These are phyloP conservation scores for Gelatoporia subvermispora DNA, from an alignment of 768 basidiomycete genomes.

Conservation along the genomic window DNA sequence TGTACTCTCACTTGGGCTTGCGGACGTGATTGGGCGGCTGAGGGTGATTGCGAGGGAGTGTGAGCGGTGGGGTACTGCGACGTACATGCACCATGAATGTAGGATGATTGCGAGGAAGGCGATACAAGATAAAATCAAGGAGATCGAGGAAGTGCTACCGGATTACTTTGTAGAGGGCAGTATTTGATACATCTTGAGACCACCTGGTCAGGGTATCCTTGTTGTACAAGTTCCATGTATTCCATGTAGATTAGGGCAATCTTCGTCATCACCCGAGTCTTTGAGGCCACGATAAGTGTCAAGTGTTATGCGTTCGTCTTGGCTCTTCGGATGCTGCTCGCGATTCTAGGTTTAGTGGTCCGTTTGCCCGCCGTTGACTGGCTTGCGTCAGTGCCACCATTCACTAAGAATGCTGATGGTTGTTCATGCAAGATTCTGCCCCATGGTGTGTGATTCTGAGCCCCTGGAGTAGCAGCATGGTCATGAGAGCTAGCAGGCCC, in stretches of 20 bases:
- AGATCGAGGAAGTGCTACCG: slow-evolving; percentile 53
- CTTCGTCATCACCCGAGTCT: background rate
- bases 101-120: slow-evolving; percentile 50
- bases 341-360: background rate
- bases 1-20: slow-evolving; percentile 53
- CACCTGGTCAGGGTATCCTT: background rate
- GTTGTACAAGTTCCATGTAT: background rate
- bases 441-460: background rate
- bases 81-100: slow-evolving; percentile 81
- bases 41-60: slow-evolving; percentile 61
- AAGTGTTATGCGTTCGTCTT: too few species aligned
- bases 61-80: slow-evolving; percentile 64
- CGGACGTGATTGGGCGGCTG: slow-evolving; percentile 65
- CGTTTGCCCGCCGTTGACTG: slow-evolving; percentile 3
- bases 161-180: slow-evolving; percentile 50
- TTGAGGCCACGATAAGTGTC: too few species aligned
- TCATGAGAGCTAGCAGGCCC: slow-evolving; percentile 1
- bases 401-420: background rate
- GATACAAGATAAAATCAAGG: slow-evolving; percentile 50
- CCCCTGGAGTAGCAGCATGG: background rate
- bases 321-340: too few species aligned
- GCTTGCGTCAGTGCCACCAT: background rate
- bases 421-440: background rate
- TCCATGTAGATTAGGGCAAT: background rate
- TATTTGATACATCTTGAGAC: background rate